phyloP scores from a whole-genome alignment of 495 filamentous ascomycete genomes.

The Pyronema omphalodes region DNA sequence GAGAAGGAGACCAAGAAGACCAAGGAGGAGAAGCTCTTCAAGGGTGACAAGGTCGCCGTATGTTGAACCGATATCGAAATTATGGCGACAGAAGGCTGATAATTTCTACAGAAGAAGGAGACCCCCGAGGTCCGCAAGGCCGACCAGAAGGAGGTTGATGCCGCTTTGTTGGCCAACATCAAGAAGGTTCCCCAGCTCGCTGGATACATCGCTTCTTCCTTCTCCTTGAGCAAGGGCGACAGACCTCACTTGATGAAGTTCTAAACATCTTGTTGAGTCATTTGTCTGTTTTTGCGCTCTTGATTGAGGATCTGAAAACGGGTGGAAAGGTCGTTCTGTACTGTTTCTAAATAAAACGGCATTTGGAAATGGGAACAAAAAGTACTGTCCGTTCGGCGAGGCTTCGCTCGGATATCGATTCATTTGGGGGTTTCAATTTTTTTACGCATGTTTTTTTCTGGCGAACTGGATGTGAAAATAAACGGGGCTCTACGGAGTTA shows the following conservation, averaged over 20 bases:
- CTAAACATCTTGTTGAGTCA: conserved; percentile 29
- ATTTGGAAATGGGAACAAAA: conserved; percentile 7
- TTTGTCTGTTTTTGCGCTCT: background rate
- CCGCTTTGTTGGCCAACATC: conserved; percentile 72
- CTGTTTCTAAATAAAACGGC: conserved; percentile 9
- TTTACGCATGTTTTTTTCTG: background rate
- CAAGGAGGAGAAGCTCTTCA: conserved; percentile 94
- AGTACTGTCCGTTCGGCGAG: background rate
- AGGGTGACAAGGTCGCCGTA: conserved; percentile 93
- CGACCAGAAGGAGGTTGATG: conserved; percentile 96
- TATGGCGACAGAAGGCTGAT: background rate
- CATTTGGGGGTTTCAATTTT: background rate
- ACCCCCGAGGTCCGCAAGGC: conserved; percentile 69
- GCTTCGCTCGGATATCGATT: background rate
- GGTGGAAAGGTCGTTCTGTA: background rate
- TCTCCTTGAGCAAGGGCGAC: conserved; percentile 95
- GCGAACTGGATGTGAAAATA: conserved; percentile 5
- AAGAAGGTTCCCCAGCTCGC: conserved; percentile 86
- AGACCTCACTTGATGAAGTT: conserved; percentile 96
- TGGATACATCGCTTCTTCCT: conserved; percentile 77
- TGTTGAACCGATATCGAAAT: conserved; percentile 23
- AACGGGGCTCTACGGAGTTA: background rate
- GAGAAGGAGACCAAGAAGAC: conserved; percentile 84
- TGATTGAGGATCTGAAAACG: background rate
- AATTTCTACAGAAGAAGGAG: conserved; percentile 69